A percentile compares a stretch with the other conserved stretches of the same genome.
Evolutionary conservation across 2,329 filamentous ascomycete genomes (phyloP).

Genomic region (Tolypocladium pustulatum): DNA sequence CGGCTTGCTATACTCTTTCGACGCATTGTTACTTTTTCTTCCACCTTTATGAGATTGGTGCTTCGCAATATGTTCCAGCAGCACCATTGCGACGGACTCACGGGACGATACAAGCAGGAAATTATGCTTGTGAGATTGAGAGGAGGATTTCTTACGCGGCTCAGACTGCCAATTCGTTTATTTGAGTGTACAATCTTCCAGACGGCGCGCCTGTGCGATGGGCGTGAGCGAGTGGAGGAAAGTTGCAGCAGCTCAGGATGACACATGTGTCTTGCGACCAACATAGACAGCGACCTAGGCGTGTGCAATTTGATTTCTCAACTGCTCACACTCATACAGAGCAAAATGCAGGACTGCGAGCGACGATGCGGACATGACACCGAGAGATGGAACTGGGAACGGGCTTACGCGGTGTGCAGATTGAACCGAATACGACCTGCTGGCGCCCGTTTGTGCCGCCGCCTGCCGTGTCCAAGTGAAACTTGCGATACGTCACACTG

Average conservation of each 20-base stretch:
- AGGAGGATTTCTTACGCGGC: not conserved
- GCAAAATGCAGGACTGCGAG: not conserved
- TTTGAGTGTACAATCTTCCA: not conserved
- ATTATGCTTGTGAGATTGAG: not conserved
- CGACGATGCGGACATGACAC: not conserved
- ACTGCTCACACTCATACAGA: not conserved
- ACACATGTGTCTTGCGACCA: not conserved
- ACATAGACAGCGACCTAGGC: not conserved
- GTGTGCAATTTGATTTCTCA: not conserved
- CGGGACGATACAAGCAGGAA: not conserved
- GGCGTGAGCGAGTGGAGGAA: not conserved
- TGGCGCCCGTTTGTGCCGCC: not conserved
- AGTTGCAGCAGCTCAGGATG: not conserved
- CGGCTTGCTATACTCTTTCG: conserved; percentile 8
- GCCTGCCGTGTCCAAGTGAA: not conserved
- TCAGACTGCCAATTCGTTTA: not conserved
- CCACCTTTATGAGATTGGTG: not conserved
- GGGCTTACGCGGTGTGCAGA: not conserved
- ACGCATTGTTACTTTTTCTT: not conserved
- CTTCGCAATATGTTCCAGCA: not conserved
- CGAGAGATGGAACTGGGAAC: too few species aligned
- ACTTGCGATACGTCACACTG: not conserved
- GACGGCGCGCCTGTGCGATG: not conserved
- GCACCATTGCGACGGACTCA: not conserved
- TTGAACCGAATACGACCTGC: not conserved